Base-by-base conservation (phyloP, 495 filamentous ascomycete species). In the Trichocladium antarcticum region DNA sequence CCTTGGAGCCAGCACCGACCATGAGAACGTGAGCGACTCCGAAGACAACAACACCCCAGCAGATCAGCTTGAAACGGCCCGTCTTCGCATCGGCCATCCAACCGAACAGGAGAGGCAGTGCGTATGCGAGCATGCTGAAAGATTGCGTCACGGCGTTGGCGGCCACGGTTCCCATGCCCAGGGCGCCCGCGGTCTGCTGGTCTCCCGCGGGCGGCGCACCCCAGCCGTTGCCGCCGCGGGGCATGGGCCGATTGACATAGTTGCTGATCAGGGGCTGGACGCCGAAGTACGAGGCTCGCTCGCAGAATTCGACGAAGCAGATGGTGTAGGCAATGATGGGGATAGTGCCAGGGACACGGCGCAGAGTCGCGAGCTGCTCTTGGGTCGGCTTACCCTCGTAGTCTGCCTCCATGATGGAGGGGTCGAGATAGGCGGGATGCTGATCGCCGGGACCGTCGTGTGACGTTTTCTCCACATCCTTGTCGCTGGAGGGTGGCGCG, bases 1-100 rank as follows among this genome's bases (percentile, higher is more conserved):
- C 57, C 40, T 77, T 80, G 12, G 80, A 65, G 10, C 79, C 81
- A n/a, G 76, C 76, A 45, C 70, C 64, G 37, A 83, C 65, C 59
- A 83, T 70, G 45, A 85, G 70, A 28, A 83, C 62, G 58, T 84
- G 80, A n/a, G 79, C 79, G 44, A 81, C 34, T 57, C 82, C 75
- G 49, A 78, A 83, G n/a, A 85, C 71, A 0, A 56, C 34, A 0
- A 84, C 75, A 59, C 82, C 83, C 53, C 75, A 71, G 58, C 72
- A 69, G 50, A 86, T 83, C 37, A 81, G 71, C 34, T 64, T 72
- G 62, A 78, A 84, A 47, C 79, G 74, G 12, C 80, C 80, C 14
- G 73, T 69, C 45, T 70, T 68, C 0, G 70, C 68, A 55, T 83
- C 80, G 41, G 78, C 74, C 47, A 80, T 57, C 69, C 78, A 70